Percentiles rank a stretch among this genome's conserved stretches.
Conservation (phyloP, 352 stramenopile genomes). For the Phytophthora idaei region DNA sequence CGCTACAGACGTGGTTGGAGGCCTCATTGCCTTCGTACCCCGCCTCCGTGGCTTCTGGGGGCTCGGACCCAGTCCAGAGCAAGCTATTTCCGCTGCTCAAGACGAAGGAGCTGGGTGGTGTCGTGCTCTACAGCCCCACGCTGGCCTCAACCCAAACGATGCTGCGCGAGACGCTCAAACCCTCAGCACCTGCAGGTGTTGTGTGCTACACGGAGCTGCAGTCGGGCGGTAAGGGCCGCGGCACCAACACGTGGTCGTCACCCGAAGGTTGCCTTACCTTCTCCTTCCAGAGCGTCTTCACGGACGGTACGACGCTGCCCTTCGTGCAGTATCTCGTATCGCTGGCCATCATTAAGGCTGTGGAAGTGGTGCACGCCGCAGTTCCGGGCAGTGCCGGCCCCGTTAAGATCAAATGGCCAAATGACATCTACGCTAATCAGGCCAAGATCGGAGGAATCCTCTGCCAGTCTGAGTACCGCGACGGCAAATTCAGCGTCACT, state of each 20-base stretch:
- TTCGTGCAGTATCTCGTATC: constrained; percentile 92
- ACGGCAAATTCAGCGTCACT: constrained; percentile 84
- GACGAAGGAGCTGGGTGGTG: constrained; percentile 64
- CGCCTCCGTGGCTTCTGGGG: constrained; percentile 27
- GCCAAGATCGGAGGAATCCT: constrained; percentile 92
- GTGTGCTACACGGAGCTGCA: constrained; percentile 87
- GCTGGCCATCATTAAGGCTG: constrained; percentile 82
- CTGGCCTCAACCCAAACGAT: constrained; percentile 86
- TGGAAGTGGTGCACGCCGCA: constrained; percentile 60
- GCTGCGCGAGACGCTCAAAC: constrained; percentile 79
- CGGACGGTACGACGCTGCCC: constrained; percentile 77
- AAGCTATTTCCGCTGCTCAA: constrained; percentile 64
- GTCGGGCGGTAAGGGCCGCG: constrained; percentile 79
- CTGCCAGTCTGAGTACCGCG: constrained; percentile 87
- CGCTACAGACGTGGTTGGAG: constrained; percentile 71
- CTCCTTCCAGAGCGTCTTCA: constrained; percentile 88
- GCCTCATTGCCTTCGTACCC: constrained; percentile 31
- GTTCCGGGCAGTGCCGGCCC: constrained; percentile 41
- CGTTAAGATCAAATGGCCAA: constrained; percentile 93
- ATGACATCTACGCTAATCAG: constrained; percentile 91
- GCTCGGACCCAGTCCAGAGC: constrained; percentile 37
- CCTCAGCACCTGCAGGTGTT: constrained; percentile 60
- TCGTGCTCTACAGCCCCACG: constrained; percentile 77
- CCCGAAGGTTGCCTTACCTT: constrained; percentile 91
- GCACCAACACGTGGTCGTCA: constrained; percentile 87